Conservation (phyloP, 306 rosid species). For the Leucaena leucocephala region DNA sequence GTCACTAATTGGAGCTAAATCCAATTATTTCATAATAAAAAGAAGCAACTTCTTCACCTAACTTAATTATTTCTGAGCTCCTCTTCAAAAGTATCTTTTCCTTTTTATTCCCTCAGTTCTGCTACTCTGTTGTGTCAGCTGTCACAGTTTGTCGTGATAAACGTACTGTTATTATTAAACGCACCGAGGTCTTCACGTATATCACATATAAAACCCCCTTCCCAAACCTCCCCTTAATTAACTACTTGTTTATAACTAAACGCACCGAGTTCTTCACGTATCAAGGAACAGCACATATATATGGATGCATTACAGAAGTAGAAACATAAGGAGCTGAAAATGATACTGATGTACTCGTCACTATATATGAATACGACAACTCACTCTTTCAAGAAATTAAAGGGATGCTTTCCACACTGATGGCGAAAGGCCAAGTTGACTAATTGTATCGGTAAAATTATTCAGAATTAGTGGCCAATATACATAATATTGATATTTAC, state of each 20-base stretch:
- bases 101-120: neutral
- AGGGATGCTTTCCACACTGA: slow-evolving; percentile 16
- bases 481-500: neutral
- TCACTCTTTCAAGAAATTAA: slow-evolving; percentile 33
- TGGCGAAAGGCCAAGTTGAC: slow-evolving; percentile 16
- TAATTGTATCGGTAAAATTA: neutral
- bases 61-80: neutral
- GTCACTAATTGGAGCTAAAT: slow-evolving; percentile 2
- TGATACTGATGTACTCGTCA: slow-evolving; percentile 43
- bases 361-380: slow-evolving; percentile 38
- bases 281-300: neutral
- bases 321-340: slow-evolving; percentile 3
- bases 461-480: neutral
- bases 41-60: slow-evolving; percentile 8
- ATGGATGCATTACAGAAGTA: slow-evolving; percentile 42
- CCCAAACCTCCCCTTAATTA: slow-evolving; percentile 17
- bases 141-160: neutral
- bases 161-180: neutral
- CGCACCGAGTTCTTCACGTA: neutral
- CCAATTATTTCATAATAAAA: neutral
- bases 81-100: neutral
- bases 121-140: neutral
- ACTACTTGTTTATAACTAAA: neutral
- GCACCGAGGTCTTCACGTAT: neutral
- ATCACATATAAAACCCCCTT: neutral